Conservation (phyloP, 1,284 basidiomycete genomes). For the Singerocomus rubriflavus region DNA sequence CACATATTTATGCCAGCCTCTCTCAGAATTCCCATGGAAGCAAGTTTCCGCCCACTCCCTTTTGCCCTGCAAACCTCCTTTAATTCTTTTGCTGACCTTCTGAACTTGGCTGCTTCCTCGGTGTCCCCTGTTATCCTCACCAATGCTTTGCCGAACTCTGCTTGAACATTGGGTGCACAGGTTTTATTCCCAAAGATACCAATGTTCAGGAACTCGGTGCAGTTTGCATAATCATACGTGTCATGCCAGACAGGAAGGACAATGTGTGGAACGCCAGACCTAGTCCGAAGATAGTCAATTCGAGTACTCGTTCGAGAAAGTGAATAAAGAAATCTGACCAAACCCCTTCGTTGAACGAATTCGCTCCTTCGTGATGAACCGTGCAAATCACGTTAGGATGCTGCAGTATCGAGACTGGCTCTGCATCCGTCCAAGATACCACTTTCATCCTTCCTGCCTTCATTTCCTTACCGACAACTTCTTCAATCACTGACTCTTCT, state of each 20-base stretch:
- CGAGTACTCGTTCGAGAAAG: no score
- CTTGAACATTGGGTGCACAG: constrained; percentile 6
- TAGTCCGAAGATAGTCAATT: no score
- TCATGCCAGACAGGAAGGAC: constrained; percentile 17
- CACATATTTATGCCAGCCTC: neutral
- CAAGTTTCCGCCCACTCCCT: constrained; percentile 15
- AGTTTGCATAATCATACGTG: constrained; percentile 15
- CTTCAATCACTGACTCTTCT: neutral
- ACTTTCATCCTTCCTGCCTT: constrained; percentile 4
- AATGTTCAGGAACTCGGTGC: constrained; percentile 9
- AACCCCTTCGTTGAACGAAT: constrained; percentile 19
- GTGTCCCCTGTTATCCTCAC: no score
- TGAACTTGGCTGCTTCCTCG: constrained; percentile 9
- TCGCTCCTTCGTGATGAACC: constrained; percentile 21
- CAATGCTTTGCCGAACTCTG: constrained; percentile 9
- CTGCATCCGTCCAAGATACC: constrained; percentile 13
- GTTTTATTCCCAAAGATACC: constrained; percentile 2
- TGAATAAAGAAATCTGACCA: constrained; percentile 9
- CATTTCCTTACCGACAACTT: constrained; percentile 6
- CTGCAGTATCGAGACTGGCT: constrained; percentile 15
- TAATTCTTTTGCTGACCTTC: constrained; percentile 7
- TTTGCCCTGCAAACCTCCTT: constrained; percentile 8
- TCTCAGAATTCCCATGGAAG: constrained; percentile 4
- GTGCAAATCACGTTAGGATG: constrained; percentile 18
- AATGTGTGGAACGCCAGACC: constrained; percentile 14